phyloP scores from a whole-genome alignment of 257 asterid species.

The Gentiana macrophylla region DNA sequence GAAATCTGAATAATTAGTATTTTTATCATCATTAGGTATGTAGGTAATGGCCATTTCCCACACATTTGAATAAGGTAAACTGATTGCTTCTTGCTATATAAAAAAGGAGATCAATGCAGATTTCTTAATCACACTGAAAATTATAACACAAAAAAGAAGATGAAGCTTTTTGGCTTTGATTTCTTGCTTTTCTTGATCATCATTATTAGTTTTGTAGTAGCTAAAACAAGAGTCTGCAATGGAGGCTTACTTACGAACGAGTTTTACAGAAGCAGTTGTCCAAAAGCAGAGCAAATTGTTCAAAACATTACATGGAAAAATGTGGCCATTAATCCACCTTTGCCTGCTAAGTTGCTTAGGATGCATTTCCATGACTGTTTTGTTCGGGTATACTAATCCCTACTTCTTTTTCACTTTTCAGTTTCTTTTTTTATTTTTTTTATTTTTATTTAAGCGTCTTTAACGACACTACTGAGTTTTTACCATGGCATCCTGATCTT shows the following conservation, averaged over 20 bases:
- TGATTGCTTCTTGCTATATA: no score
- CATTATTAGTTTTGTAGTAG: slow-evolving; percentile 11
- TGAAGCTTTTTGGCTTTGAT: neutral
- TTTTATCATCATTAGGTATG: no score
- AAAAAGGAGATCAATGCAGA: no score
- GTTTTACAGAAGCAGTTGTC: neutral
- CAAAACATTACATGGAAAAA: neutral
- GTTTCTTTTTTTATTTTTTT: no score
- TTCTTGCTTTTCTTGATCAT: neutral
- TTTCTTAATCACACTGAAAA: neutral
- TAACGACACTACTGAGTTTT: no score
- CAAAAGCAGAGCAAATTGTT: neutral
- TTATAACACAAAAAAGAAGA: neutral
- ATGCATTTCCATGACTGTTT: slow-evolving; percentile 55
- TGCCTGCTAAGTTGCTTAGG: slow-evolving; percentile 16
- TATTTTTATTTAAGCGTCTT: no score
- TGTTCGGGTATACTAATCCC: slow-evolving; percentile 46
- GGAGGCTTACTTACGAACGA: slow-evolving; percentile 23
- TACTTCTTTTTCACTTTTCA: slow-evolving; percentile 24
- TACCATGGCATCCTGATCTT: no score
- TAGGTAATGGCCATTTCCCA: no score
- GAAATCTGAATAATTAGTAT: no score
- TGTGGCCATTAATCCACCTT: neutral
- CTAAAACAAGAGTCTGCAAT: slow-evolving; percentile 8
- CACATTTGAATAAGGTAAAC: no score